Conservation (phyloP, 306 rosid species). For the Prunus fruticosa region DNA sequence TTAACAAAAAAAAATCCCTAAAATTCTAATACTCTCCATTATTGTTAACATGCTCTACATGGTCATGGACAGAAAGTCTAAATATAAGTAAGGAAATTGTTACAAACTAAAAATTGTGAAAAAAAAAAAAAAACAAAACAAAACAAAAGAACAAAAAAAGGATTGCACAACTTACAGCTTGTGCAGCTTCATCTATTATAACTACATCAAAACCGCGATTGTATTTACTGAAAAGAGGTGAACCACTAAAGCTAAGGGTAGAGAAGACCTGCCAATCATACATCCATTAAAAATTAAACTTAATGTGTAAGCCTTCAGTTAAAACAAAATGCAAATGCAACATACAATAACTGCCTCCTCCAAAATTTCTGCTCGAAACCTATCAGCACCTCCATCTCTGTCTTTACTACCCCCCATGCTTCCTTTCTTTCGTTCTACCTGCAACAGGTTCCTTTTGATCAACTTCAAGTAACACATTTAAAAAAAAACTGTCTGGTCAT, state of each 20-base stretch:
- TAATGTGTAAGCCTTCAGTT: not conserved
- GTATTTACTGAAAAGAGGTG: constrained; percentile 68
- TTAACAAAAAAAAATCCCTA: no score
- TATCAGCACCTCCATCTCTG: constrained; percentile 59
- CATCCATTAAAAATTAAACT: constrained; percentile 29
- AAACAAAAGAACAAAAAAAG: not conserved
- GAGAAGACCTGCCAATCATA: constrained; percentile 80
- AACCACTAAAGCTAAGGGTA: constrained; percentile 92
- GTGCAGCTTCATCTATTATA: constrained; percentile 97
- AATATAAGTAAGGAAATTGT: not conserved
- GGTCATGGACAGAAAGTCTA: not conserved
- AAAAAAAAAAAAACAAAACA: not conserved
- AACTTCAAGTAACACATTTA: constrained; percentile 14
- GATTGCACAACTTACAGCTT: constrained; percentile 68
- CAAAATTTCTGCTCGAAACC: constrained; percentile 63
- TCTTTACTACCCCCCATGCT: constrained; percentile 57
- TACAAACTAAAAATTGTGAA: not conserved
- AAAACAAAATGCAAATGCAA: constrained; percentile 19
- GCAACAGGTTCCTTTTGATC: constrained; percentile 32
- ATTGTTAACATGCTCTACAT: not conserved
- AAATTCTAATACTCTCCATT: no score
- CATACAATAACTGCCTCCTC: constrained; percentile 91
- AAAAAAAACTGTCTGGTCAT: not conserved
- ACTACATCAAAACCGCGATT: constrained; percentile 87
- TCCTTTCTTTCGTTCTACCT: constrained; percentile 62